Evolutionary conservation across 805 yeast genomes (phyloP), one percentile per base, ranked within the genome.

Genomic region (Saccharomycopsis sp.): DNA sequence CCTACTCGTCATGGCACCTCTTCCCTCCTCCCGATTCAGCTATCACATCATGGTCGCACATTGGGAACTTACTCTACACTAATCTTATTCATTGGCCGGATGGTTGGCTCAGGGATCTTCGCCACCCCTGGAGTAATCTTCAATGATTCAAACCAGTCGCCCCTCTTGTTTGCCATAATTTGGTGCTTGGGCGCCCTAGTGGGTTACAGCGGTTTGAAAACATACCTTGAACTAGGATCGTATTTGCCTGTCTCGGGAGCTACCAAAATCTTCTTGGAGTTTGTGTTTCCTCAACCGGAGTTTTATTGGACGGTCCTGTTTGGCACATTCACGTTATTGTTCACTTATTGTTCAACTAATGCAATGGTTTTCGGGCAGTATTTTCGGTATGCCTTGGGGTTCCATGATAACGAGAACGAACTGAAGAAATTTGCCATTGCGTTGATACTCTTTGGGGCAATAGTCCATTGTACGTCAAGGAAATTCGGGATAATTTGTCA

Each of bases 21-120:
- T 6, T 33, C 47, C 4, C 31, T 47, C 19, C 29, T 47, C n/a
- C 50, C 48, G 6, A 13, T 28, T 7, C 40, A 37, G 14, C 78
- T 74, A 22, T 61, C 71, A 1, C 88, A 88, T 1, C 85, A 79
- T 52, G 87, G 88, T 1, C 65, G 89, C 29, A 35, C 46, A 58
- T 58, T 83, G 46, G 89, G 90, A 0, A 58, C 79, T 2, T 80
- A 72, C 53, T 79, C 86, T 4, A 79, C 85, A 0, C 68, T 79
- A 35, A 71, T 80, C 37, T 60, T 81, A 45, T 79, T 79, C 54
- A 68, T 83, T 7, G 75, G 85, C 16, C 64, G 88, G 47, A 82
- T 83, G 40, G 65, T 83, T 5, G 90, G 93, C 0, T 79, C 88
- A 0, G 90, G 90, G 0, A 81, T 84, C 4, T 80, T 83, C 64